A percentile compares a stretch with the other conserved stretches of the same genome.
Evolutionary conservation across 2,329 filamentous ascomycete genomes (phyloP).

Genomic region (Penicillium sp.): DNA sequence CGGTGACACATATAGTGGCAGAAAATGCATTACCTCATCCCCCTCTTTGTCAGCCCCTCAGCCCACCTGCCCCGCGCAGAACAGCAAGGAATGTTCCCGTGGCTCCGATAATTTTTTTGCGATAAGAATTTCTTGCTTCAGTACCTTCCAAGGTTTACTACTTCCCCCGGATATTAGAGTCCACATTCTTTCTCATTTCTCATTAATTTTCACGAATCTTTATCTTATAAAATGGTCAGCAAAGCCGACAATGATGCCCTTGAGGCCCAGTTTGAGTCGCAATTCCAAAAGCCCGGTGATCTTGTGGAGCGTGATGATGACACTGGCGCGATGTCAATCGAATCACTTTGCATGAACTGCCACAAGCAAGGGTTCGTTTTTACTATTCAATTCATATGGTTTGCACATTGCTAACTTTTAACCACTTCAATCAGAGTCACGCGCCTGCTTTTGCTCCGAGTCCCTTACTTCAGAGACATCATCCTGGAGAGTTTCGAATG

Average conservation of each 20-base stretch:
- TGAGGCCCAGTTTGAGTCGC: constrained; percentile 27
- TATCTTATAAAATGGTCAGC: constrained; percentile 29
- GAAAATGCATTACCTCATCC: constrained; percentile 4
- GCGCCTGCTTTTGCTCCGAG: constrained; percentile 81
- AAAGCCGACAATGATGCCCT: constrained; percentile 24
- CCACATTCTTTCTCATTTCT: background rate
- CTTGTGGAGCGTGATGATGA: constrained; percentile 43
- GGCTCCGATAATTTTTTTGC: constrained; percentile 24
- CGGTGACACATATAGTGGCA: background rate
- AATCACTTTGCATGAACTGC: constrained; percentile 86
- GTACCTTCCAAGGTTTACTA: background rate
- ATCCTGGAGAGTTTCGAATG: constrained; percentile 97
- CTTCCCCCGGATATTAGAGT: background rate
- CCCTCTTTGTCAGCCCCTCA: constrained; percentile 20
- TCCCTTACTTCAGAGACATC: constrained; percentile 96
- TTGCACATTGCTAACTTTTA: background rate
- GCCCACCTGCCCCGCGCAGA: constrained; percentile 23
- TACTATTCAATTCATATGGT: background rate
- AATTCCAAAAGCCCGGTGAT: constrained; percentile 42
- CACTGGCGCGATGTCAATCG: constrained; percentile 49
- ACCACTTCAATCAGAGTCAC: constrained; percentile 57
- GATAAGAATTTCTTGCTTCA: constrained; percentile 14
- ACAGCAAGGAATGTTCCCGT: constrained; percentile 34
- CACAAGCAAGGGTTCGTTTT: constrained; percentile 68
- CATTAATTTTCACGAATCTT: background rate